Percentiles rank a stretch among this genome's conserved stretches.
Conservation (phyloP, 2,329 filamentous ascomycete genomes). For the Stagonosporopsis vannaccii region DNA sequence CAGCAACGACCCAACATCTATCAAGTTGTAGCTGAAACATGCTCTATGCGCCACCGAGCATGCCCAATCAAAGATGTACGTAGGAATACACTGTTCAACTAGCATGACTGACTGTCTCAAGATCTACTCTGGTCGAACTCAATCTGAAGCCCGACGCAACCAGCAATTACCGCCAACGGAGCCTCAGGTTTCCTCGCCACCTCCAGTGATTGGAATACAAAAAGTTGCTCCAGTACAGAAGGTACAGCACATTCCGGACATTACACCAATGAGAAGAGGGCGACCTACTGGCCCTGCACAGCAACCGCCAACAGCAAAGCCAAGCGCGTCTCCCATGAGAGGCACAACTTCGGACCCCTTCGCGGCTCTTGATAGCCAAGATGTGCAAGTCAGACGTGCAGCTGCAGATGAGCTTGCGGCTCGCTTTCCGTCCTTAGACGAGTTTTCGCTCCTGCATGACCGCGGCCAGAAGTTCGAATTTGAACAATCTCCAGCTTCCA, state of each 20-base stretch:
- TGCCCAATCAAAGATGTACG: conserved; percentile 86
- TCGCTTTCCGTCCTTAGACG: conserved; percentile 88
- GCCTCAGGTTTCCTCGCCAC: conserved; percentile 60
- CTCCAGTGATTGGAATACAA: conserved; percentile 74
- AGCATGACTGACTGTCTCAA: conserved; percentile 37
- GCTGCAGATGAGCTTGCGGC: conserved; percentile 81
- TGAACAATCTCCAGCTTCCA: conserved; percentile 55
- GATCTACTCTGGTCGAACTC: conserved; percentile 63
- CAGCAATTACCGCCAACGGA: conserved; percentile 67
- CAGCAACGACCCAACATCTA: conserved; percentile 88
- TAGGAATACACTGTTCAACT: not conserved
- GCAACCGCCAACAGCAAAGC: conserved; percentile 57
- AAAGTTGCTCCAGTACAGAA: conserved; percentile 78
- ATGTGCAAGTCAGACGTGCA: conserved; percentile 55
- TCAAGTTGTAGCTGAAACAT: conserved; percentile 86
- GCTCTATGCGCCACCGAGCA: conserved; percentile 85
- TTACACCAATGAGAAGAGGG: conserved; percentile 92
- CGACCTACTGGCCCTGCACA: conserved; percentile 66
- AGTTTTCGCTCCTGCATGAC: conserved; percentile 90
- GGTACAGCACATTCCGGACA: conserved; percentile 80
- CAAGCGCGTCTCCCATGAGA: conserved; percentile 72
- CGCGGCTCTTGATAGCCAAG: conserved; percentile 80
- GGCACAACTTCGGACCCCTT: conserved; percentile 83
- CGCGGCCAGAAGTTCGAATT: conserved; percentile 86
- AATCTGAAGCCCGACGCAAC: conserved; percentile 68